A percentile compares a stretch with the other conserved stretches of the same genome.
phyloP scores from a whole-genome alignment of 192 early-diverging fungal genomes.

The Backusella sp. region DNA sequence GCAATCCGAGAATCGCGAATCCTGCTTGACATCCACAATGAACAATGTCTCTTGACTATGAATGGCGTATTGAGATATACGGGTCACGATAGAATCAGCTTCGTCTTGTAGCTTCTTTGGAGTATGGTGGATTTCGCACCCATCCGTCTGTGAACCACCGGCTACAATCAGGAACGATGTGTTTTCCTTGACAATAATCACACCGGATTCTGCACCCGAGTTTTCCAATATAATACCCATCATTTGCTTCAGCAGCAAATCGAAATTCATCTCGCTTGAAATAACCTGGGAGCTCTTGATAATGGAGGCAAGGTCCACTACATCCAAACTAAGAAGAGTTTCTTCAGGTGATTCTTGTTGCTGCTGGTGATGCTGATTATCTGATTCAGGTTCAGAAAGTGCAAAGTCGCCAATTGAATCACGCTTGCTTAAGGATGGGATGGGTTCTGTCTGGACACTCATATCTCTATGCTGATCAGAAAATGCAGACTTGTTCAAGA shows the following conservation, averaged over 20 bases:
- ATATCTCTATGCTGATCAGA: conserved; percentile 1
- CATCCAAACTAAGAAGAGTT: conserved; percentile 31
- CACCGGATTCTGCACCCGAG: conserved; percentile 36
- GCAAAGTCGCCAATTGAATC: background rate
- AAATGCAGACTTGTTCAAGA: background rate
- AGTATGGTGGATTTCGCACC: conserved; percentile 22
- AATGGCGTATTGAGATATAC: conserved; percentile 26
- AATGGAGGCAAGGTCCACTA: conserved; percentile 36
- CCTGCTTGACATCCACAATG: conserved; percentile 25
- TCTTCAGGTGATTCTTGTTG: conserved; percentile 23
- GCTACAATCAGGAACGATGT: conserved; percentile 29
- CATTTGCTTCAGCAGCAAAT: conserved; percentile 37
- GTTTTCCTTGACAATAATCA: conserved; percentile 37
- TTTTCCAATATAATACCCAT: conserved; percentile 35
- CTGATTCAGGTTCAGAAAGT: background rate
- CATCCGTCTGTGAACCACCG: conserved; percentile 24
- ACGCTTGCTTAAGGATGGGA: background rate
- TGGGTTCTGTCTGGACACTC: conserved; percentile 17
- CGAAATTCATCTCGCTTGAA: conserved; percentile 44
- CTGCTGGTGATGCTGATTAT: background rate
- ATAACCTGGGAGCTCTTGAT: conserved; percentile 40
- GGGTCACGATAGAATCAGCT: conserved; percentile 22
- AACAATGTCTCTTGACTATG: conserved; percentile 31
- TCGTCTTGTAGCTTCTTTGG: conserved; percentile 28
- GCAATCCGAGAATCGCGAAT: conserved; percentile 30